Evolutionary conservation across 179 eudicot genomes (phyloP).

Genomic region (Beta corolliflora): DNA sequence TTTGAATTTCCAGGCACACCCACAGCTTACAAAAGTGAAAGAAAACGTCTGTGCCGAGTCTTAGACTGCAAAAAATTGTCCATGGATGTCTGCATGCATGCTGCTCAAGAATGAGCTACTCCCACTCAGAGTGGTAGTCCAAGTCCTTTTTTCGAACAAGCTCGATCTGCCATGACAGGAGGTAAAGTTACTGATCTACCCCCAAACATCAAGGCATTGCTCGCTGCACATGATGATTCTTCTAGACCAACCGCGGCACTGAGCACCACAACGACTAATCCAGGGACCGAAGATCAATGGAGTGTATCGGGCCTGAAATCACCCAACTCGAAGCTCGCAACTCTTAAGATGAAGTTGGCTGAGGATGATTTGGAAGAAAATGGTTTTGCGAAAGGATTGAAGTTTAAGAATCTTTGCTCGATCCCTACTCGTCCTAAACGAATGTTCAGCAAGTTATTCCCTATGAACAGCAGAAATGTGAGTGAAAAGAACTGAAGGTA

Average conservation of each 20-base stretch:
- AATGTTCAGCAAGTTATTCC: conserved; percentile 75
- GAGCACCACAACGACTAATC: conserved; percentile 40
- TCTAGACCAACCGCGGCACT: conserved; percentile 40
- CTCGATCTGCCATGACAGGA: conserved; percentile 59
- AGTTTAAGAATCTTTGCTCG: conserved; percentile 46
- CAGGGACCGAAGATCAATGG: conserved; percentile 66
- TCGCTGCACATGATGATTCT: conserved; percentile 44
- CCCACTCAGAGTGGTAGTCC: conserved; percentile 82
- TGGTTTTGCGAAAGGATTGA: conserved; percentile 45
- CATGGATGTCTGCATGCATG: conserved; percentile 71
- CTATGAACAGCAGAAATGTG: conserved; percentile 52
- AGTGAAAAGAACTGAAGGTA: conserved; percentile 41
- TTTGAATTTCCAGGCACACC: conserved; percentile 61
- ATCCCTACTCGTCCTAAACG: conserved; percentile 68
- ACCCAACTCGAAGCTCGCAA: conserved; percentile 55
- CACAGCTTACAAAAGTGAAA: conserved; percentile 69
- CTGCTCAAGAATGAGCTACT: conserved; percentile 90
- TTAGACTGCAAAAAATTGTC: conserved; percentile 86
- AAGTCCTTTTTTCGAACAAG: conserved; percentile 92
- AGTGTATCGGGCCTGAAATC: conserved; percentile 68
- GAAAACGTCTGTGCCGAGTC: conserved; percentile 74
- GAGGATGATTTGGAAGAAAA: conserved; percentile 55
- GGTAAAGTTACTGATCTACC: conserved; percentile 63
- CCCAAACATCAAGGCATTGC: conserved; percentile 65
- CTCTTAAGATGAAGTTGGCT: conserved; percentile 63